Evolutionary conservation across 129 eudicot genomes (phyloP), one percentile per base, ranked within the genome.

Genomic region (Flaveria robusta): DNA sequence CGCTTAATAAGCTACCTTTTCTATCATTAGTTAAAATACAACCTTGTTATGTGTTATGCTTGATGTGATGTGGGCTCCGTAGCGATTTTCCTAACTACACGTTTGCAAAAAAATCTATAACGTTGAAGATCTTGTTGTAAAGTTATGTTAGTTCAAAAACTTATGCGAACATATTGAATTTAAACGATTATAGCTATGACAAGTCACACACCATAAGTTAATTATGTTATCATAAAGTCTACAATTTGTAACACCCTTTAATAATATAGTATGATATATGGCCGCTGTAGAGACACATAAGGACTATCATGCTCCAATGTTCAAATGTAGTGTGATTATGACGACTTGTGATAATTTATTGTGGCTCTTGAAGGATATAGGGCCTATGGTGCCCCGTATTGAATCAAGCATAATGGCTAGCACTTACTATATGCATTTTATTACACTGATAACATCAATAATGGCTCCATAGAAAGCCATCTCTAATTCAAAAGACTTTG

Each of bases 401-500:
- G 51, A 66, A 72, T 42, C 50, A 79, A 71, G 46, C 56, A 63
- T 72, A 49, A 72, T 5, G 68, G 68, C 74, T 50, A 72, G 42
- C 37, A 66, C 34, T 72, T 51, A 77, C 77, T 50, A 37, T 29
- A 63, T 49, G 73, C 37, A 62, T 60, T 71, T 72, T 71, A 50
- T 69, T 68, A 69, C 49, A 42, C 62, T 29, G 14, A 50, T 79
- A 60, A 49, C 55, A 50, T 72, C 66, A 16, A 79, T 34, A 34
- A 34, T 72, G 78, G 78, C 27, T 58, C 78, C 60, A 43, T 50
- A 19, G 15, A 39, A 54, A 13, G 22, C 5, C 43, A 79, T 34
- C 42, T 79, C 56, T 22, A 41, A 65, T 65, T 66, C 49, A 79
- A 79, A 49, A 10, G 51, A 79, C 73, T 52, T 79, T 37, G 78